Base-by-base conservation (phyloP, 2,329 filamentous ascomycete species). In the Penicillium crustosum region DNA sequence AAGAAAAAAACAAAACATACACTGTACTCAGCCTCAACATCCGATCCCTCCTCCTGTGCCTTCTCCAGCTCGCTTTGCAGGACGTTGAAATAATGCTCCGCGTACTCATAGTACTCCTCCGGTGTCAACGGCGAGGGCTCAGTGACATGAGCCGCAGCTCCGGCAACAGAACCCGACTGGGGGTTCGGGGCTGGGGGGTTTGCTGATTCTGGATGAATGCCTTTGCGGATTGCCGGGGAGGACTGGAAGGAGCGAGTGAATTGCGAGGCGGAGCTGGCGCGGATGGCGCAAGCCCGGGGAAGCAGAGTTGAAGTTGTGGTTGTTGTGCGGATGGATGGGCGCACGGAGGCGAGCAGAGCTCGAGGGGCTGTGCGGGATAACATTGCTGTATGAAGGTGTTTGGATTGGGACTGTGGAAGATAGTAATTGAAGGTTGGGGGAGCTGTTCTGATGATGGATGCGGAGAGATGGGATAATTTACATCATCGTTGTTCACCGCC, bases 1-100 rank as follows among this genome's bases (percentile, higher is more conserved):
- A 12, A 1, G 6, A 0, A 17, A 19, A 33, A 36, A 81, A 0
- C 15, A 19, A 33, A 36, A 81, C 88, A 61, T 81, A 97, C 93
- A 60, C 88, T 89, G 68, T 89, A 97, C 70, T 99, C 94, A 6
- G 94, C 89, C 66, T 99, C 94, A 6, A 96, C 77, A 53, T 92
- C 89, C 0, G 73, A 72, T 9, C 89, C 86, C 33, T 82, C 78
- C 70, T 97, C 94, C 67, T 90, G 86, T 31, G 89, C 75, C 59
- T 85, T 82, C 77, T 99, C 94, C 42, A 96, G 72, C 61, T 81
- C 79, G 23, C 74, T 72, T 42, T 84, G 72, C 35, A 89, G 74
- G 29, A 77, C 74, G 54, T 88, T 82, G 67, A 97, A 82, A 73
- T 90, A 96, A 49, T 82, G 75, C 70, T 97, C 90, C 29, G 92